Evolutionary conservation across 2,329 filamentous ascomycete genomes (phyloP).

Genomic region (Endocalyx cinctus): DNA sequence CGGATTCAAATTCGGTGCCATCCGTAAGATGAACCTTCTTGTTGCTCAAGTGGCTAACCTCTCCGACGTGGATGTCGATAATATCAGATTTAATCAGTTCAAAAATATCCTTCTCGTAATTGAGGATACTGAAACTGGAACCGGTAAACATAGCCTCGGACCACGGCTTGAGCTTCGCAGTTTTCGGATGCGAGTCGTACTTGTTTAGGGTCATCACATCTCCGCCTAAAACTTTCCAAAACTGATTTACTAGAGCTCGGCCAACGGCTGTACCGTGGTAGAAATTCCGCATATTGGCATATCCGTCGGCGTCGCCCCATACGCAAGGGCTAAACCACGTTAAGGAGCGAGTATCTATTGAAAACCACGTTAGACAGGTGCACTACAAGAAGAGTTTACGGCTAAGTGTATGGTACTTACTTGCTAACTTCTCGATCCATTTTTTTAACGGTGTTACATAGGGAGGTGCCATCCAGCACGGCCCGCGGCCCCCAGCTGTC

Average conservation of each 20-base stretch:
- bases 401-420: too few species aligned
- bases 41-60: constrained; percentile 44
- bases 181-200: constrained; percentile 50
- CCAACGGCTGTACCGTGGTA: constrained; percentile 56
- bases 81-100: constrained; percentile 47
- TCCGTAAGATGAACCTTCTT: constrained; percentile 42
- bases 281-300: constrained; percentile 47
- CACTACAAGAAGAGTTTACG: too few species aligned
- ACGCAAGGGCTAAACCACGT: constrained; percentile 73
- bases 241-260: constrained; percentile 47
- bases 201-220: constrained; percentile 52
- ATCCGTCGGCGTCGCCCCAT: constrained; percentile 64
- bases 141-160: constrained; percentile 48
- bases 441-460: constrained; percentile 46
- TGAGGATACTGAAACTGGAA: constrained; percentile 54
- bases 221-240: constrained; percentile 53
- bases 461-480: constrained; percentile 47
- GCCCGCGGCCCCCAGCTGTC: constrained; percentile 45
- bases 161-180: constrained; percentile 51
- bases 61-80: constrained; percentile 51
- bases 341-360: constrained; percentile 57
- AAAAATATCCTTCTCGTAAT: constrained; percentile 53
- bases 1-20: constrained; percentile 34
- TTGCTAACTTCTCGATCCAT: constrained; percentile 44
- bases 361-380: too few species aligned